Evolutionary conservation across 345 rosid species (phyloP), one percentile per base, ranked within the genome.

Genomic region (Citrus trifoliata): DNA sequence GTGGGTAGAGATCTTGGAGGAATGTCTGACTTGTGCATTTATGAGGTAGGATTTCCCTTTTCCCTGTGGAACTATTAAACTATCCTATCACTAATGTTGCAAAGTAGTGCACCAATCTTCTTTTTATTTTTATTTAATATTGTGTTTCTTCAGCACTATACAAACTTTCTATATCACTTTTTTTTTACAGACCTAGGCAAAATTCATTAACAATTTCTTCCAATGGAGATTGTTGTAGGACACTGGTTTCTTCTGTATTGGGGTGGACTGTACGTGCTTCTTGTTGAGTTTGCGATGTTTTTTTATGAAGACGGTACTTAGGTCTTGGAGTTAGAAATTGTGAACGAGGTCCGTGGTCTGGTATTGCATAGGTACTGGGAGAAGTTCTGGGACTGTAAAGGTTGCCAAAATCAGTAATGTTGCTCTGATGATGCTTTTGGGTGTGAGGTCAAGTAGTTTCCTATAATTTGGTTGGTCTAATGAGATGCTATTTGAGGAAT

Each of bases 11-110:
- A 83, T 87, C 62, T 77, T 70, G 83, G 81, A 90, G 91, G 86
- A 86, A 94, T 94, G 95, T 90, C 93, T 72, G 93, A 82, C 87
- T 86, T 89, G 70, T 88, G 89, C 82, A 65, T 91, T 63, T 87
- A 89, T 67, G 88, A 91, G 94, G 97, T 94, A 80, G 53, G 85
- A 32, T 28, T 62, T 59, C 2, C 48, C 16, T 51, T 61, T 4
- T 28, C 46, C 67, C 18, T 46, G 51, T 46, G 51, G 51, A 46
- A 46, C 51, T 12, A 16, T 46, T 46, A 46, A 46, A 46, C 51
- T 46, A 13, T 46, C 9, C 51, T 46, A 46, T 46, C 51, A 46
- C 51, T 46, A 46, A 13, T 46, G 51, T 46, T 46, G 51, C 51
- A 46, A 46, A 46, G 51, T 46, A 46, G 51, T 46, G 51, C 51